phyloP scores from a whole-genome alignment of 179 eudicot genomes.

The Beta corolliflora region DNA sequence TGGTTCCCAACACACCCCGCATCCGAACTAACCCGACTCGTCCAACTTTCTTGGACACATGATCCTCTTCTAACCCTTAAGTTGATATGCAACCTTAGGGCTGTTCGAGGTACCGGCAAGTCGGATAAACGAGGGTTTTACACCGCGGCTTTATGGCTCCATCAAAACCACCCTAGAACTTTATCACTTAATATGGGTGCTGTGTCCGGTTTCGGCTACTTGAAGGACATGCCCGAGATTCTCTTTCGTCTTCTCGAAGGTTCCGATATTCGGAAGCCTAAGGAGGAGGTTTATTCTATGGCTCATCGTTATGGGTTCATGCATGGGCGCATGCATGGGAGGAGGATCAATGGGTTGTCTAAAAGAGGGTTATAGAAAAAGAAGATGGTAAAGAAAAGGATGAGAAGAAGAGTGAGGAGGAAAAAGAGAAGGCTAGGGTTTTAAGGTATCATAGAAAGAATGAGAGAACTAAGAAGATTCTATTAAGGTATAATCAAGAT shows the following conservation, averaged over 20 bases:
- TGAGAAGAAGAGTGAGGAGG: constrained; percentile 14
- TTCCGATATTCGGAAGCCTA: constrained; percentile 16
- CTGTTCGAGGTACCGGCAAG: constrained; percentile 61
- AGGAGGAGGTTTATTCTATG: not conserved
- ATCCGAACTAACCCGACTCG: not conserved
- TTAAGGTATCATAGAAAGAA: constrained; percentile 22
- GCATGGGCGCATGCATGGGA: not conserved
- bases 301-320: not conserved
- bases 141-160: constrained; percentile 52
- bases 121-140: constrained; percentile 54
- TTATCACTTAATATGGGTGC: constrained; percentile 33
- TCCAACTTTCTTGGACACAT: constrained; percentile 39
- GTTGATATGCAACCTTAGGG: constrained; percentile 50
- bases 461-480: constrained; percentile 27
- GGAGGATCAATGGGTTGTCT: not conserved
- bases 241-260: constrained; percentile 45
- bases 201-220: constrained; percentile 46
- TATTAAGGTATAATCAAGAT: constrained; percentile 33
- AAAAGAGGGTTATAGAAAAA: no score
- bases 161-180: constrained; percentile 48
- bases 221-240: constrained; percentile 57
- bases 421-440: constrained; percentile 18
- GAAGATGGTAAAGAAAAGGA: not conserved
- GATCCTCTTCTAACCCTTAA: constrained; percentile 49
- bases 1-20: constrained; percentile 40